Percentiles rank a stretch among this genome's conserved stretches.
Conservation (phyloP, 208 protist species). For the Acanthamoeba healyi region DNA sequence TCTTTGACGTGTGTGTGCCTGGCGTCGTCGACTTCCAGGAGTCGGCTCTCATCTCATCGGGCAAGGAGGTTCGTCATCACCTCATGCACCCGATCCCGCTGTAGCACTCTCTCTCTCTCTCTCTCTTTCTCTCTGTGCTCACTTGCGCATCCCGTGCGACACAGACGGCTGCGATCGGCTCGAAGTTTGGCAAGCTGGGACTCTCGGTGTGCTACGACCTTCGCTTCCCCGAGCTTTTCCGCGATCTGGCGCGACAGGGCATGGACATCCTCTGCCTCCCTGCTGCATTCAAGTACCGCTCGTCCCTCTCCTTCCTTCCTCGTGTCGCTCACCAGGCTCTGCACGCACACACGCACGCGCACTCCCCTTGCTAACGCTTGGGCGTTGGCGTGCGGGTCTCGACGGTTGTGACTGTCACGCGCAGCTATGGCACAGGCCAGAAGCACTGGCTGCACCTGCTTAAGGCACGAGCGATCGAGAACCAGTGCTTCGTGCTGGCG, state of each 20-base stretch:
- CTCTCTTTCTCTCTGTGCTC: neutral
- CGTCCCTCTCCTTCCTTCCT: neutral
- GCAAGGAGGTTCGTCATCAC: neutral
- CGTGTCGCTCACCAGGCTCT: neutral
- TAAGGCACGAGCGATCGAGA: constrained; percentile 47
- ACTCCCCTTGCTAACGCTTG: too few species aligned
- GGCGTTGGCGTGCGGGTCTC: too few species aligned
- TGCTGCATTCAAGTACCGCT: constrained; percentile 17
- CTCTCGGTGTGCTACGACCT: constrained; percentile 55
- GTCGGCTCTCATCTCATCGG: neutral
- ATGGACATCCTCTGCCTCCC: constrained; percentile 42
- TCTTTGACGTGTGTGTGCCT: constrained; percentile 48
- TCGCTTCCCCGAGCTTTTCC: constrained; percentile 55
- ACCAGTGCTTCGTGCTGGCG: constrained; percentile 22
- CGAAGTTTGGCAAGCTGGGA: neutral
- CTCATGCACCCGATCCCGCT: neutral
- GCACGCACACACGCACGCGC: too few species aligned
- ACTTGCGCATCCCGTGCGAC: too few species aligned
- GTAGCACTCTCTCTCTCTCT: neutral
- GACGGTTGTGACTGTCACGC: too few species aligned
- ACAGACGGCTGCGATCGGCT: neutral
- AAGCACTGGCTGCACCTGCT: constrained; percentile 40
- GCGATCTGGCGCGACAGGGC: neutral
- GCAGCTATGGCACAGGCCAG: constrained; percentile 2
- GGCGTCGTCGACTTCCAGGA: constrained; percentile 37